phyloP scores from a whole-genome alignment of 2,329 filamentous ascomycete genomes.

The Calonectria pseudoreteaudii region DNA sequence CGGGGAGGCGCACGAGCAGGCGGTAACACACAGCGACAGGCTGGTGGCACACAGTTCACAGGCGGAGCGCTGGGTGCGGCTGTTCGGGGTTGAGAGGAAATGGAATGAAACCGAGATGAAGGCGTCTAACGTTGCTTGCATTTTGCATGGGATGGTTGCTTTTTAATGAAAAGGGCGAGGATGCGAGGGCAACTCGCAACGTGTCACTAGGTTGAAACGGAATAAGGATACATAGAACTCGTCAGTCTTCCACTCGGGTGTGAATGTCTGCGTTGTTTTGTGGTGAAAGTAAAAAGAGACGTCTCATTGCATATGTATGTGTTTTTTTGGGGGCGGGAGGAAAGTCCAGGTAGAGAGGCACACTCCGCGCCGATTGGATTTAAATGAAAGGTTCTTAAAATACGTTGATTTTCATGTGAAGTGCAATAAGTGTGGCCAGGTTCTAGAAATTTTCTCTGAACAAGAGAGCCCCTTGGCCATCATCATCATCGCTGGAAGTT shows the following conservation, averaged over 20 bases:
- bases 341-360: slow-evolving; percentile 8
- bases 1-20: slow-evolving; percentile 70
- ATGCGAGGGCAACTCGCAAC: slow-evolving; percentile 49
- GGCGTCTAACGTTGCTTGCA: slow-evolving; percentile 48
- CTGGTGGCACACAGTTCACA: slow-evolving; percentile 83
- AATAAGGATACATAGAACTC: slow-evolving; percentile 47
- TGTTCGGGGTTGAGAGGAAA: slow-evolving; percentile 65
- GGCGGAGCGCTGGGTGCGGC: slow-evolving; percentile 81
- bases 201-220: slow-evolving; percentile 49
- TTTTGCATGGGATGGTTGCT: slow-evolving; percentile 51
- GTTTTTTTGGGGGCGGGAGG: not conserved
- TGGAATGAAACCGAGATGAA: slow-evolving; percentile 43
- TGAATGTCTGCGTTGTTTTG: slow-evolving; percentile 24
- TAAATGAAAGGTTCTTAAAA: slow-evolving; percentile 11
- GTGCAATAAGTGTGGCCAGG: not conserved
- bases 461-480: not conserved
- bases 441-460: not conserved
- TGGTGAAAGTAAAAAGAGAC: slow-evolving; percentile 28
- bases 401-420: not conserved
- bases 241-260: slow-evolving; percentile 32
- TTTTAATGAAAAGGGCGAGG: slow-evolving; percentile 49
- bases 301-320: slow-evolving; percentile 30
- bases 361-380: slow-evolving; percentile 13
- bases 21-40: slow-evolving; percentile 72
- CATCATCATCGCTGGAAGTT: no score